phyloP scores from a whole-genome alignment of 371 early-diverging fungal species.

The Apophysomyces elegans region DNA sequence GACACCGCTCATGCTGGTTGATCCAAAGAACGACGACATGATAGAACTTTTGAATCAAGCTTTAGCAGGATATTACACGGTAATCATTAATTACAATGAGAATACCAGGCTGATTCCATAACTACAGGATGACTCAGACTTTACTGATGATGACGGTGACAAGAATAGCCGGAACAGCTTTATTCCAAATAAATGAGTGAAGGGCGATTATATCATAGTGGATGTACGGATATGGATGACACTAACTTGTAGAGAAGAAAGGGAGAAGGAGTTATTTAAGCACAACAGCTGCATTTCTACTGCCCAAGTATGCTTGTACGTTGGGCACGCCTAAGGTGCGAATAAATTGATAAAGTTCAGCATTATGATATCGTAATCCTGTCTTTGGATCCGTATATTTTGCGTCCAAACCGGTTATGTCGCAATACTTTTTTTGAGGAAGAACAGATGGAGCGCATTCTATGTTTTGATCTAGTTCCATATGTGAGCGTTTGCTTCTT shows the following conservation, averaged over 20 bases:
- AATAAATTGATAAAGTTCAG: slow-evolving; percentile 82
- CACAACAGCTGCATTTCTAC: slow-evolving; percentile 83
- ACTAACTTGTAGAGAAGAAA: not conserved
- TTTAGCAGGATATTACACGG: slow-evolving; percentile 24
- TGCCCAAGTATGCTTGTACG: slow-evolving; percentile 82
- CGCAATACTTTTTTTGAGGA: slow-evolving; percentile 91
- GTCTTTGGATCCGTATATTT: slow-evolving; percentile 90
- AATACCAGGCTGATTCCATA: not conserved
- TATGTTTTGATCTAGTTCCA: slow-evolving; percentile 72
- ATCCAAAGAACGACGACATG: slow-evolving; percentile 24
- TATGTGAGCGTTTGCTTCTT: slow-evolving; percentile 14
- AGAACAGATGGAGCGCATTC: slow-evolving; percentile 83
- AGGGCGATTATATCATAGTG: slow-evolving; percentile 15
- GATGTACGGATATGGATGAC: not conserved
- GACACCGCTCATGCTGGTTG: slow-evolving; percentile 19
- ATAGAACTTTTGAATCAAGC: slow-evolving; percentile 24
- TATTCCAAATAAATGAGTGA: not conserved
- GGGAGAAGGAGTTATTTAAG: slow-evolving; percentile 42
- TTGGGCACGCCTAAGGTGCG: slow-evolving; percentile 72
- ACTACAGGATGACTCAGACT: slow-evolving; percentile 20
- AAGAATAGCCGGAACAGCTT: slow-evolving; percentile 1
- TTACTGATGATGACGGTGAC: slow-evolving; percentile 14
- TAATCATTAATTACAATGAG: slow-evolving; percentile 1
- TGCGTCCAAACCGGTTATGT: slow-evolving; percentile 86
- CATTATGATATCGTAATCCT: slow-evolving; percentile 79